A percentile compares a stretch with the other conserved stretches of the same genome.
These are phyloP conservation scores for Boletellus sp. DNA, from an alignment of 768 basidiomycete species.

Conservation along the genomic window DNA sequence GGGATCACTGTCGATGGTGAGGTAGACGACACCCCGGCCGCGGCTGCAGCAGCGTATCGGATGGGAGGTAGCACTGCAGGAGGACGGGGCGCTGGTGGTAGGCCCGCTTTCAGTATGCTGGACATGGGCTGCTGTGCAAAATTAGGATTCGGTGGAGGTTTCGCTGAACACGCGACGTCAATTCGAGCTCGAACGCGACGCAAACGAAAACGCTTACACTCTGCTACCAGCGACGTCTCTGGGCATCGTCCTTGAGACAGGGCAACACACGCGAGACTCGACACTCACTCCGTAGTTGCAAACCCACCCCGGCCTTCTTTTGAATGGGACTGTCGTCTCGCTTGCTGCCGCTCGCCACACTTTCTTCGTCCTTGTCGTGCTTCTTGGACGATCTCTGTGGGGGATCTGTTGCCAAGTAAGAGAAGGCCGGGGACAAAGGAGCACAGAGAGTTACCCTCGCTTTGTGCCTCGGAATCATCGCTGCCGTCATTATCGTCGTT, in stretches of 20 bases:
- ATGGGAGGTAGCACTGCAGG: constrained; percentile 69
- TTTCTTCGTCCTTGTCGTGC: constrained; percentile 70
- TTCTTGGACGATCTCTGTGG: constrained; percentile 73
- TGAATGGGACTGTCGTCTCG: constrained; percentile 74
- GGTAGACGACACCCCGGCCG: constrained; percentile 35
- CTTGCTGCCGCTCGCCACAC: constrained; percentile 62
- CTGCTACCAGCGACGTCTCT: constrained; percentile 65
- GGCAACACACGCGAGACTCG: constrained; percentile 1
- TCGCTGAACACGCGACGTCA: constrained; percentile 29
- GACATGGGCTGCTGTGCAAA: constrained; percentile 77
- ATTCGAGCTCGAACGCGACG: background rate
- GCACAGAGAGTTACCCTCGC: constrained; percentile 55
- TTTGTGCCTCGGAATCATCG: constrained; percentile 70
- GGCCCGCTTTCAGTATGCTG: constrained; percentile 69
- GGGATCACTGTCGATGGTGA: constrained; percentile 22
- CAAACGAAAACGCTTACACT: constrained; percentile 43
- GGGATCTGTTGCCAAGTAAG: constrained; percentile 41
- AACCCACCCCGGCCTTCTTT: constrained; percentile 65
- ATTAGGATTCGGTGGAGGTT: constrained; percentile 78
- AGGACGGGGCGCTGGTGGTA: constrained; percentile 54
- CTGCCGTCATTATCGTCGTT: constrained; percentile 65
- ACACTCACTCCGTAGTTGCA: constrained; percentile 71
- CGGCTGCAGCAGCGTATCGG: constrained; percentile 90
- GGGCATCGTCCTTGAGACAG: constrained; percentile 15
- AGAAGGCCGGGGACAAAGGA: background rate